Evolutionary conservation across 371 early-diverging fungal species (phyloP).

Genomic region (Apophysomyces ossiformis): DNA sequence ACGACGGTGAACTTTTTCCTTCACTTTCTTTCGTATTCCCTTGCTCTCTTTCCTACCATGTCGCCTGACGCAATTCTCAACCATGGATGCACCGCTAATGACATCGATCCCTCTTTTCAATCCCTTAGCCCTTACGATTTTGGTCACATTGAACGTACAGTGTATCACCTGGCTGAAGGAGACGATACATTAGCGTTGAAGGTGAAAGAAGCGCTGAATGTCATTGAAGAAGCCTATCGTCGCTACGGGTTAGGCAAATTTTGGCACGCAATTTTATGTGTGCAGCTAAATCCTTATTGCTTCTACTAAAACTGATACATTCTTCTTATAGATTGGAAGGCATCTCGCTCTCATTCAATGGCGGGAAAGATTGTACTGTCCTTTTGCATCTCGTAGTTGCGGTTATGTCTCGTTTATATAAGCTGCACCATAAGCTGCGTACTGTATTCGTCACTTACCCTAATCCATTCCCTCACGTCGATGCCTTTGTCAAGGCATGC

Average conservation of each 20-base stretch:
- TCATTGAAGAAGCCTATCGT: slow-evolving; percentile 69
- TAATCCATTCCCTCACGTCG: slow-evolving; percentile 88
- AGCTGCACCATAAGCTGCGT: slow-evolving; percentile 16
- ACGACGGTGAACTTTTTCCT: neutral
- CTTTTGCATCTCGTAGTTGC: slow-evolving; percentile 83
- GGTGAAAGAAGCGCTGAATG: slow-evolving; percentile 56
- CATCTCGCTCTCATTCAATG: slow-evolving; percentile 89
- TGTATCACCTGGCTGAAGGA: slow-evolving; percentile 45
- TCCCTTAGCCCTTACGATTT: slow-evolving; percentile 45
- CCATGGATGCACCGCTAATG: slow-evolving; percentile 38
- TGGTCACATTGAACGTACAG: slow-evolving; percentile 44
- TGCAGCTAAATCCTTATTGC: neutral
- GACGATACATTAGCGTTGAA: slow-evolving; percentile 40
- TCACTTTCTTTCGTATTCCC: neutral
- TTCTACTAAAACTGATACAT: slow-evolving; percentile 8
- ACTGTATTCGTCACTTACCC: slow-evolving; percentile 77
- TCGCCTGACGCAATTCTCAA: slow-evolving; percentile 12
- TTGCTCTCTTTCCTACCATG: neutral
- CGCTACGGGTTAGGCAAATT: slow-evolving; percentile 63
- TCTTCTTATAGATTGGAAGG: slow-evolving; percentile 44
- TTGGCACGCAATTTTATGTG: slow-evolving; percentile 3
- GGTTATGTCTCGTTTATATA: slow-evolving; percentile 31
- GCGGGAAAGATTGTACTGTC: slow-evolving; percentile 98
- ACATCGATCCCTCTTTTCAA: slow-evolving; percentile 37
- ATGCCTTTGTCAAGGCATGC: slow-evolving; percentile 80